Base-by-base conservation (phyloP, 1,139 yeast species). In the Pichia cactophila region DNA sequence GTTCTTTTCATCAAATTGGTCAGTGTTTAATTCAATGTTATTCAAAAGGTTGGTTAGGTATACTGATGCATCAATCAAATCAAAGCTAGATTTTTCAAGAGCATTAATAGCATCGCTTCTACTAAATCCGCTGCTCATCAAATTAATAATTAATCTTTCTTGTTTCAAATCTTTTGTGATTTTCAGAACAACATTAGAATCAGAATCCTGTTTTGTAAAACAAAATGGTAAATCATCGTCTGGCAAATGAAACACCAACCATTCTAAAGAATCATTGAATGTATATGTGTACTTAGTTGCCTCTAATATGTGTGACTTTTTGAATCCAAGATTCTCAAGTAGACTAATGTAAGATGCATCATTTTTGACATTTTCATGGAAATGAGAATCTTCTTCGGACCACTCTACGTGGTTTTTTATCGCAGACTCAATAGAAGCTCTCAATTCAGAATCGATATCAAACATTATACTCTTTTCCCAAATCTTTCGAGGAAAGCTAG, bases 201-300 rank as follows among this genome's bases (percentile, higher is more conserved):
- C 79, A 41, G 71, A 66, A 31, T 73, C 73, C 16, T 61, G 54
- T 55, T 76, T 73, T 33, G 74, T 63, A 62, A 76, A 76, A 46
- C 75, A 64, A 20, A 65, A 61, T 0, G 98, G 98, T 42, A 92
- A 69, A 61, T 92, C 98, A 61, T 89, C 97, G 59, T 90, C 97
- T 0, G 97, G 97, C 3, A 90, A 76, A 60, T 90, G 94, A 58
- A 90, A 83, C 14, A 90, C 67, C 26, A 90, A 73, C 87, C 96
- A 92, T 47, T 92, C 94, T 37, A 87, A 67, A 1, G 86, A 77
- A 48, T 75, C 78, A 0, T 69, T 68, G 41, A 83, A 81, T 0
- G 74, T 61, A 2, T 66, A 57, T 3, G 88, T 77, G 59, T 85
- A 85, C 37, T 71, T 68, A 48, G 86, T 68, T 0, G 97, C 81